Evolutionary conservation across 768 basidiomycete genomes (phyloP).

Genomic region (Podaxis sp.): DNA sequence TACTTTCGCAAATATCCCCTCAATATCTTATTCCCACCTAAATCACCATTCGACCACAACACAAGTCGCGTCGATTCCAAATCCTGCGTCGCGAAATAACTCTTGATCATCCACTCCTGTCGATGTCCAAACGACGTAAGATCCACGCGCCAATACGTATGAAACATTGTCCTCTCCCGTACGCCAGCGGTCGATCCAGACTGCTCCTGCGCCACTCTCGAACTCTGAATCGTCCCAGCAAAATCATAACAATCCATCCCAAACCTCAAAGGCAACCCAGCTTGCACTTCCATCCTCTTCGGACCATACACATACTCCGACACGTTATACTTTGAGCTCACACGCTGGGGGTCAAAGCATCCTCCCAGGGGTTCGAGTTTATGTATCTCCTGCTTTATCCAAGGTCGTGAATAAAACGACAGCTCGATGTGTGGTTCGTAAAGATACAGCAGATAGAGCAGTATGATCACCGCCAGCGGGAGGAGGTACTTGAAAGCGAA

Average conservation of each 20-base stretch:
- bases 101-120: constrained; percentile 90
- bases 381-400: constrained; percentile 76
- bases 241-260: constrained; percentile 94
- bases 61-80: constrained; percentile 60
- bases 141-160: constrained; percentile 95
- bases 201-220: too few species aligned
- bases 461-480: constrained; percentile 34
- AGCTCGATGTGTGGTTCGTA: constrained; percentile 89
- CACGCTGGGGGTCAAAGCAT: constrained; percentile 66
- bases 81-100: constrained; percentile 92
- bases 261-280: constrained; percentile 74
- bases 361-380: constrained; percentile 61
- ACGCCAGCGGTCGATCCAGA: constrained; percentile 12
- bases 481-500: constrained; percentile 41
- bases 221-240: constrained; percentile 69
- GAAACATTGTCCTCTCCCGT: constrained; percentile 64
- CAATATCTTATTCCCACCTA: constrained; percentile 56
- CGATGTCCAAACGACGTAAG: constrained; percentile 77
- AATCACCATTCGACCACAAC: constrained; percentile 91
- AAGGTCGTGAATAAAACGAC: constrained; percentile 71
- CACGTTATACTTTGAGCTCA: constrained; percentile 69
- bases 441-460: constrained; percentile 51
- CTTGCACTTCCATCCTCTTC: constrained; percentile 69
- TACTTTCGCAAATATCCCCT: constrained; percentile 57
- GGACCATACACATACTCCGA: constrained; percentile 63